Percentiles rank a stretch among this genome's conserved stretches.
Conservation (phyloP, 495 filamentous ascomycete genomes). For the Xylaria palmicola region DNA sequence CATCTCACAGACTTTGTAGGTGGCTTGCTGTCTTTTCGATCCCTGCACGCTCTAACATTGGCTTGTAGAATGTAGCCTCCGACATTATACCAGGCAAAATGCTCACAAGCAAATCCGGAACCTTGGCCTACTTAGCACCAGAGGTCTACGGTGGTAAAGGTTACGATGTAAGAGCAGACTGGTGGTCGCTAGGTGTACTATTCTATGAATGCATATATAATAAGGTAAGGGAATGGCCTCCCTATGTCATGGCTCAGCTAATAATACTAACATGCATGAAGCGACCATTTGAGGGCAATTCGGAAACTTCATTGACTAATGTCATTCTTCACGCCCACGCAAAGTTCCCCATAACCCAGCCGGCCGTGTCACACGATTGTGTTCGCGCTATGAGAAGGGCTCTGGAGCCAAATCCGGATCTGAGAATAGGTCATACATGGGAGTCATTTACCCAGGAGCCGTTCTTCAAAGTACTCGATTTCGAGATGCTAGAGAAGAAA, state of each 20-base stretch:
- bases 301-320: slow-evolving; percentile 73
- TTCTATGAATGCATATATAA: slow-evolving; percentile 99
- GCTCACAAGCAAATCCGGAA: slow-evolving; percentile 93
- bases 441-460: slow-evolving; percentile 79
- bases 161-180: slow-evolving; percentile 86
- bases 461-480: slow-evolving; percentile 88
- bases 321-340: slow-evolving; percentile 81
- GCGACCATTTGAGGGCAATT: slow-evolving; percentile 90
- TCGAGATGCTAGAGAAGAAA: slow-evolving; percentile 80
- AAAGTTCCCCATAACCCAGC: slow-evolving; percentile 84
- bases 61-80: slow-evolving; percentile 84
- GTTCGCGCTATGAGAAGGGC: slow-evolving; percentile 80
- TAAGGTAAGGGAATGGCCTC: slow-evolving; percentile 62
- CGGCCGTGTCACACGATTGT: slow-evolving; percentile 81
- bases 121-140: slow-evolving; percentile 90
- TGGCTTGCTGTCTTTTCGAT: slow-evolving; percentile 8
- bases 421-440: slow-evolving; percentile 79
- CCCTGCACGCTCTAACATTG: slow-evolving; percentile 6
- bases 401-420: slow-evolving; percentile 74
- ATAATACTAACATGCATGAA: slow-evolving; percentile 31
- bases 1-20: slow-evolving; percentile 97
- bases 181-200: slow-evolving; percentile 96
- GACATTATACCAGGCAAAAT: slow-evolving; percentile 81
- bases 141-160: slow-evolving; percentile 90
- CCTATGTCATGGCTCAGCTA: not conserved